Percentiles rank a stretch among this genome's conserved stretches.
These are phyloP conservation scores for Strobilomyces echinocephalus DNA, from an alignment of 768 basidiomycete species.

Conservation along the genomic window DNA sequence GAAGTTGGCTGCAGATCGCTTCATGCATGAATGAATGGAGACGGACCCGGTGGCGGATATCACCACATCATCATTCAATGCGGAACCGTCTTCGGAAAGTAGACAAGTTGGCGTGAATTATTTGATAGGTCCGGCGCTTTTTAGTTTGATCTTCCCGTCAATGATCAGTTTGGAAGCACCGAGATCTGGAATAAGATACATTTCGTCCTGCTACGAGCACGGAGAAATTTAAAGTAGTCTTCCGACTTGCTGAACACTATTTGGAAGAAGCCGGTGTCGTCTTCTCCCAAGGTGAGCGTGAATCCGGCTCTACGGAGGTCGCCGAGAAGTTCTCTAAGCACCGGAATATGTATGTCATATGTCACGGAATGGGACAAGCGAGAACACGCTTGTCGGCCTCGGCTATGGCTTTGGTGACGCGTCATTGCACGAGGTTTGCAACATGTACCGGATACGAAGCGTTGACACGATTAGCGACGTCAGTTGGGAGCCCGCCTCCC, in stretches of 20 bases:
- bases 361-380: background rate
- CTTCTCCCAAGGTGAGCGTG: slow-evolving; percentile 47
- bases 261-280: slow-evolving; percentile 48
- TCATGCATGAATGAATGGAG: no score
- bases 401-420: slow-evolving; percentile 41
- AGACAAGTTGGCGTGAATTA: slow-evolving; percentile 31
- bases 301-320: slow-evolving; percentile 58
- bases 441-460: slow-evolving; percentile 47
- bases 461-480: slow-evolving; percentile 46
- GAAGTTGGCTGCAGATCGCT: no score
- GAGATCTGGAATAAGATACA: slow-evolving; percentile 29
- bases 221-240: slow-evolving; percentile 48
- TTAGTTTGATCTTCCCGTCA: slow-evolving; percentile 45
- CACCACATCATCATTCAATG: slow-evolving; percentile 43
- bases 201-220: background rate
- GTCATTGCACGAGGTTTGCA: slow-evolving; percentile 30
- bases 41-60: slow-evolving; percentile 5
- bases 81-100: slow-evolving; percentile 28
- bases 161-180: slow-evolving; percentile 40
- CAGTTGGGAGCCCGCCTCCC: slow-evolving; percentile 44
- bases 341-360: background rate
- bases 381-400: slow-evolving; percentile 49
- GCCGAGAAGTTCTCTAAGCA: slow-evolving; percentile 39
- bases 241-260: slow-evolving; percentile 47
- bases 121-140: slow-evolving; percentile 24